Base-by-base conservation (phyloP, 495 filamentous ascomycete species). In the Talaromyces proteolyticus region DNA sequence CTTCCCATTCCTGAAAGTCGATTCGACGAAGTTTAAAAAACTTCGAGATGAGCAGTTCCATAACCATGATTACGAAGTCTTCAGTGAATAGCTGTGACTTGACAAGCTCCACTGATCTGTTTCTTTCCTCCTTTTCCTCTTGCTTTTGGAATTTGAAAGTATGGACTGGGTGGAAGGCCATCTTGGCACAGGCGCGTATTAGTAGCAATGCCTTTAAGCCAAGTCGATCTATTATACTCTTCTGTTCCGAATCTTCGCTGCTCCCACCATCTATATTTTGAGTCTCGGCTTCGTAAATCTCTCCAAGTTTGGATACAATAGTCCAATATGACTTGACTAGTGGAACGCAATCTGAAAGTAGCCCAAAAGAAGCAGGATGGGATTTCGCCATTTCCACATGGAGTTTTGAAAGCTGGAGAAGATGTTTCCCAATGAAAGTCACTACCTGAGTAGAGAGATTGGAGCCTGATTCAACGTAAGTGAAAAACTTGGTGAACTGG, bases 1-100 rank as follows among this genome's bases (percentile, higher is more conserved):
- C 86, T 63, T 89, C 85, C 93, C 93, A 97, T 53, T 89, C 84
- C 42, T 86, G 78, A 14, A 96, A 84, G 61, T 96, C 93, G 29
- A 76, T 79, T 25, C 83, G 77, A n/a, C 88, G 80, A 61, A 96
- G 91, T 26, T 90, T 77, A 66, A 98, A 94, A 61, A 94, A 91
- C 47, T 84, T 83, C 6, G 87, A 89, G 25, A 97, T 86, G 16
- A 95, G 78, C 8, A 85, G 74, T 52, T 91, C 87, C 66, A 93
- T 86, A 51, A 91, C 81, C 53, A 91, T 81, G 6, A 78, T 67
- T 3, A 96, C 82, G 39, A 94, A 79, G 7, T 84, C 75, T 3
- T 85, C 73, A 2, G 83, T 87, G 45, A 98, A 78, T 0, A 98
- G 72, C 6, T 89, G 70, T 6, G 71, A 68, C 61, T 87, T 87